These are phyloP conservation scores for Aspergillus sp. DNA, from an alignment of 2,329 filamentous ascomycete species.

Conservation along the genomic window DNA sequence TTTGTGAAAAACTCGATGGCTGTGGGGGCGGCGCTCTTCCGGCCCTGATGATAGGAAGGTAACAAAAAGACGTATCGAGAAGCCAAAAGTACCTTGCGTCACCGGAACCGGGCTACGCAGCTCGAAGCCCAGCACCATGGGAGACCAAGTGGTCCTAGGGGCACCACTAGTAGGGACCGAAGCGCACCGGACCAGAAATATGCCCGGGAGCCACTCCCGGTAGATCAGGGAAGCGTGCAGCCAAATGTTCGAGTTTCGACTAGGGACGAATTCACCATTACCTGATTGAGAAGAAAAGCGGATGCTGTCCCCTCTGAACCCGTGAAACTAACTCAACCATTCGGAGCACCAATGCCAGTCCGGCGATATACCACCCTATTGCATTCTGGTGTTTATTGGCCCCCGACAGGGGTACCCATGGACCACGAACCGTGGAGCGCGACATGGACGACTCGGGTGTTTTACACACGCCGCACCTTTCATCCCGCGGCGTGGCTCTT, in stretches of 20 bases:
- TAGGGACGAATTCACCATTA: slow-evolving; percentile 9
- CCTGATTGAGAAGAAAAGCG: slow-evolving; percentile 8
- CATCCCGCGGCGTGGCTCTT: not conserved
- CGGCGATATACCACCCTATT: not conserved
- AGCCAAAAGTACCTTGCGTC: slow-evolving; percentile 23
- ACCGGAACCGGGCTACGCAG: slow-evolving; percentile 1
- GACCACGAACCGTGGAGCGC: slow-evolving; percentile 1
- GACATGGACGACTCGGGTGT: not conserved
- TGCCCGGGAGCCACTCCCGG: slow-evolving; percentile 24
- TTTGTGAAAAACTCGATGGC: not conserved
- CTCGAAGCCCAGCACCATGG: slow-evolving; percentile 11
- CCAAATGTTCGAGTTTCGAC: slow-evolving; percentile 19
- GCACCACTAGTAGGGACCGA: slow-evolving; percentile 14
- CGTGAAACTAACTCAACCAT: not conserved
- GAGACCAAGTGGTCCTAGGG: slow-evolving; percentile 12
- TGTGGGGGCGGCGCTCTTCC: slow-evolving; percentile 4
- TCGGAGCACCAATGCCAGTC: not conserved
- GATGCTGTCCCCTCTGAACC: not conserved
- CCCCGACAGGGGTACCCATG: not conserved
- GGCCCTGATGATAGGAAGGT: slow-evolving; percentile 10
- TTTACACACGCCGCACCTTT: not conserved
- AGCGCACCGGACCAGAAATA: slow-evolving; percentile 14
- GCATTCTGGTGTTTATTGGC: not conserved
- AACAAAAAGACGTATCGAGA: slow-evolving; percentile 22
- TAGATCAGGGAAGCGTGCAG: slow-evolving; percentile 23